phyloP scores from a whole-genome alignment of 1,284 basidiomycete genomes.

The Ganoderma lingzhi region DNA sequence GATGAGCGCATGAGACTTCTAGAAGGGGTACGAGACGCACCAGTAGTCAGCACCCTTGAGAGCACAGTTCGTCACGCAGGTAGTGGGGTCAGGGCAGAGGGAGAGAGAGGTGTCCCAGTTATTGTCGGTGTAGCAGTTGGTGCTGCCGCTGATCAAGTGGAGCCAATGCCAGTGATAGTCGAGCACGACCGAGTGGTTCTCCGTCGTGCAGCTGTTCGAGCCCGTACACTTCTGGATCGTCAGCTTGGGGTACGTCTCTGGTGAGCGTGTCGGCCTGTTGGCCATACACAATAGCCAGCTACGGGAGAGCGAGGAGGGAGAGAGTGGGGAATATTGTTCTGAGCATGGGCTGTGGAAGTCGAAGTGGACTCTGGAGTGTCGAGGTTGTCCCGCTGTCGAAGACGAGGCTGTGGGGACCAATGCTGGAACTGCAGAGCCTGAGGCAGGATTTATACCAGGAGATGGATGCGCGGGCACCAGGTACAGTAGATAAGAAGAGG shows the following conservation, averaged over 20 bases:
- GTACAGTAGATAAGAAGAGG: too few relatives aligned
- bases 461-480: too few relatives aligned
- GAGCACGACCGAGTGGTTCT: constrained; percentile 40
- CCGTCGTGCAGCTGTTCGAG: constrained; percentile 29
- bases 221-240: constrained; percentile 40
- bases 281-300: constrained; percentile 36
- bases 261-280: constrained; percentile 47
- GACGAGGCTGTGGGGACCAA: constrained; percentile 14
- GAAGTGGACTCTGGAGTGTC: neutral
- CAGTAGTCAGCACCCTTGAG: constrained; percentile 66
- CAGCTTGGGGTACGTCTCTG: constrained; percentile 45
- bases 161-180: constrained; percentile 50
- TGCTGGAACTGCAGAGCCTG: constrained; percentile 3
- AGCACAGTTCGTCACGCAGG: constrained; percentile 57
- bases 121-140: constrained; percentile 49
- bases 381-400: constrained; percentile 3
- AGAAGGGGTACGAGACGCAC: constrained; percentile 33
- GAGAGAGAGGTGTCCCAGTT: constrained; percentile 45
- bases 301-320: constrained; percentile 38
- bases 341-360: neutral
- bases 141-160: constrained; percentile 43
- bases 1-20: too few relatives aligned
- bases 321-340: constrained; percentile 36
- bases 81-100: constrained; percentile 45
- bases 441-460: constrained; percentile 21